These are phyloP conservation scores for Periconia sp. DNA, from an alignment of 2,329 filamentous ascomycete genomes.

Conservation along the genomic window DNA sequence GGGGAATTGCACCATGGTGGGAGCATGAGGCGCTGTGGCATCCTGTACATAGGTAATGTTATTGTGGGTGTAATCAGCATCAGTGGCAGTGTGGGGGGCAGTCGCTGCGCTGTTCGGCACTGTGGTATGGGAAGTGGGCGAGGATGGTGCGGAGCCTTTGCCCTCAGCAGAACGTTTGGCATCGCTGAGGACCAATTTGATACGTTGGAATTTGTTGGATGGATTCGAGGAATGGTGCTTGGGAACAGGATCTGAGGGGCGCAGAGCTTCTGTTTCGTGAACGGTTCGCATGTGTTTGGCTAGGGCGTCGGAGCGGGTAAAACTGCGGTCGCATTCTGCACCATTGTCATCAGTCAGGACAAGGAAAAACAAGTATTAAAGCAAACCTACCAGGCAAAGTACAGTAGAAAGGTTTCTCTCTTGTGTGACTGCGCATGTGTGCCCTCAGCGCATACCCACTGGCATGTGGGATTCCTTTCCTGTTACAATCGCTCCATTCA, in stretches of 20 bases:
- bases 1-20: constrained; percentile 55
- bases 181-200: constrained; percentile 47
- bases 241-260: constrained; percentile 71
- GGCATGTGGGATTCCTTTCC: constrained; percentile 89
- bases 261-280: constrained; percentile 91
- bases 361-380: neutral
- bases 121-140: constrained; percentile 33
- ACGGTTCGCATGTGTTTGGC: constrained; percentile 99
- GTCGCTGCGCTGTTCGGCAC: constrained; percentile 19
- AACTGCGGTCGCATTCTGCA: constrained; percentile 92
- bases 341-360: neutral
- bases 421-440: constrained; percentile 95
- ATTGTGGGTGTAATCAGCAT: constrained; percentile 52
- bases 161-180: constrained; percentile 27
- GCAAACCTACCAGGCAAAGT: constrained; percentile 74
- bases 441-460: constrained; percentile 95
- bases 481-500: constrained; percentile 87
- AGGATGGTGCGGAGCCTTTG: constrained; percentile 38
- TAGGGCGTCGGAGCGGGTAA: constrained; percentile 91
- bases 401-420: constrained; percentile 98
- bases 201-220: constrained; percentile 49
- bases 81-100: constrained; percentile 17
- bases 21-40: constrained; percentile 61
- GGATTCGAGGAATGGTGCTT: constrained; percentile 59
- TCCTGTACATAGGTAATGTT: constrained; percentile 62